These are phyloP conservation scores for Pichia kluyveri DNA, from an alignment of 805 yeast species.

Conservation along the genomic window DNA sequence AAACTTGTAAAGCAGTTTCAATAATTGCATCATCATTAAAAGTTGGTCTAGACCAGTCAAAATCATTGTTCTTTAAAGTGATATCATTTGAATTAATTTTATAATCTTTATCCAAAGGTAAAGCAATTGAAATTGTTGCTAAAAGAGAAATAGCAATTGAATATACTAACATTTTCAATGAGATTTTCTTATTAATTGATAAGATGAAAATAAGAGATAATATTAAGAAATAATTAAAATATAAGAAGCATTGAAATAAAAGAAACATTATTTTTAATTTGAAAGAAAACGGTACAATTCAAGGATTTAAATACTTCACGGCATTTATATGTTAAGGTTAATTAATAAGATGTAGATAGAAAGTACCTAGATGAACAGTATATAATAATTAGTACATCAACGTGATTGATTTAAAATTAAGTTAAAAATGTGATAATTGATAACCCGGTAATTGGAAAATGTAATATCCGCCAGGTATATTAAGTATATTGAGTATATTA, in stretches of 20 bases:
- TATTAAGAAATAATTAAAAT: background rate
- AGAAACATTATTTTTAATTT: background rate
- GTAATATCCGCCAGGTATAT: no score
- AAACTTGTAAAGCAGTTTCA: slow-evolving; percentile 1
- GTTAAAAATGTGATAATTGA: no score
- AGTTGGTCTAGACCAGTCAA: slow-evolving; percentile 4
- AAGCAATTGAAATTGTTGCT: slow-evolving; percentile 1
- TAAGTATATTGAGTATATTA: no score
- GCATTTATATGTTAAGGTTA: no score
- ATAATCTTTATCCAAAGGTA: background rate
- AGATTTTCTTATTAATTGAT: background rate
- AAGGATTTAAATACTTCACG: no score
- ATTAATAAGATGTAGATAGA: no score
- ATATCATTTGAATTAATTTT: slow-evolving; percentile 2
- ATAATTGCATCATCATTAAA: slow-evolving; percentile 5
- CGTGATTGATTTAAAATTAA: no score
- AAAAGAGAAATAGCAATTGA: slow-evolving; percentile 1
- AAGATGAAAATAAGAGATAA: background rate
- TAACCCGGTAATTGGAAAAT: no score
- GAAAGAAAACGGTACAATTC: background rate
- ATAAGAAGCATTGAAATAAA: background rate
- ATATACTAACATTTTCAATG: background rate
- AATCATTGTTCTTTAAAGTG: background rate
- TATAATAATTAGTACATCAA: no score
- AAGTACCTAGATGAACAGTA: no score